phyloP scores from a whole-genome alignment of 371 early-diverging fungal species.

The Phascolomyces articulosus region DNA sequence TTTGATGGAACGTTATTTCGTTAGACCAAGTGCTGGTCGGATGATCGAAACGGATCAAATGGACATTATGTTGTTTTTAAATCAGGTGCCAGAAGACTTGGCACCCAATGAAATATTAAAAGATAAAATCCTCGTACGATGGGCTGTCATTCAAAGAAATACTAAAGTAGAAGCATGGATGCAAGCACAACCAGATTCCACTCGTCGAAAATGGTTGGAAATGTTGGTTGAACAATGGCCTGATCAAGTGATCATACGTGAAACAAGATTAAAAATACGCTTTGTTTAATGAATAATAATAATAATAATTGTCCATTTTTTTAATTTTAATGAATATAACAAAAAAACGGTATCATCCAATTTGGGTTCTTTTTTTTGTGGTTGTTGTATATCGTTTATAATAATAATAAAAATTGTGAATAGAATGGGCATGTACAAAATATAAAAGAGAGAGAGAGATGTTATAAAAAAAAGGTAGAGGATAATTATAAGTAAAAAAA shows the following conservation, averaged over 20 bases:
- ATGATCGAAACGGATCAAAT: slow-evolving; percentile 30
- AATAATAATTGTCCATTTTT: neutral
- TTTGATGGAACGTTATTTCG: slow-evolving; percentile 41
- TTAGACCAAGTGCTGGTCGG: slow-evolving; percentile 48
- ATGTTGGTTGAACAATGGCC: slow-evolving; percentile 49
- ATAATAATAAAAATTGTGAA: no score
- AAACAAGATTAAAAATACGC: slow-evolving; percentile 46
- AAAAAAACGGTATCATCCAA: neutral
- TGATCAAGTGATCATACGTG: slow-evolving; percentile 44
- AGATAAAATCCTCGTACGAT: slow-evolving; percentile 46
- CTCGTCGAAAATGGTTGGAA: slow-evolving; percentile 48
- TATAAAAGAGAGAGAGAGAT: no score
- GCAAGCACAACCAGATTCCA: slow-evolving; percentile 26
- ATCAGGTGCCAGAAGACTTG: slow-evolving; percentile 29
- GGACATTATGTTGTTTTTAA: slow-evolving; percentile 44
- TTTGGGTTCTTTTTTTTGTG: no score
- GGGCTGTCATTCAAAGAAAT: slow-evolving; percentile 44
- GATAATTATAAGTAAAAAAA: neutral
- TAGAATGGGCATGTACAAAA: no score
- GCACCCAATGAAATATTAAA: slow-evolving; percentile 23
- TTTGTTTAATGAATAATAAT: slow-evolving; percentile 32
- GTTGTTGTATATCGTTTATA: no score
- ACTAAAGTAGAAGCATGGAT: slow-evolving; percentile 41
- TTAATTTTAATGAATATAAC: neutral
- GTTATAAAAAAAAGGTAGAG: neutral